phyloP scores from a whole-genome alignment of 108 stramenopile genomes.

The Ochromonas danica region DNA sequence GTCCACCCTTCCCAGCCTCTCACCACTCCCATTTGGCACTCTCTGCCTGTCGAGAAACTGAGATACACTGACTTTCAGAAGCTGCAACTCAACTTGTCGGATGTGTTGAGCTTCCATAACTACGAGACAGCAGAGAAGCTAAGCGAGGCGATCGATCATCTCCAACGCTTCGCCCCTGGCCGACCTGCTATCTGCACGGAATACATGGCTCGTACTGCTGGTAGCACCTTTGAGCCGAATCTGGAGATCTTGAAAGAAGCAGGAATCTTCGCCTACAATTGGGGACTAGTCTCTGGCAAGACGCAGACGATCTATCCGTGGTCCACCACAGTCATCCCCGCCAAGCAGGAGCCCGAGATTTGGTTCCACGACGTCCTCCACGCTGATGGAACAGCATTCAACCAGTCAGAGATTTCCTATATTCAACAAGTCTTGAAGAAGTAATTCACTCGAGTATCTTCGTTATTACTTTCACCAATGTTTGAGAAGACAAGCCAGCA shows the following conservation, averaged over 20 bases:
- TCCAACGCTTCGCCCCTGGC: neutral
- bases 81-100: neutral
- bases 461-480: no score
- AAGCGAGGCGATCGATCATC: neutral
- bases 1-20: neutral
- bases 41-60: neutral
- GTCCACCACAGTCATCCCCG: neutral
- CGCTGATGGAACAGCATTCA: constrained; percentile 1
- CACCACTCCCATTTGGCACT: neutral
- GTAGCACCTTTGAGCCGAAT: constrained; percentile 20
- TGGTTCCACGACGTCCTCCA: constrained; percentile 12
- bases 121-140: neutral
- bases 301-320: constrained; percentile 32
- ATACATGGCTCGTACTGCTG: constrained; percentile 31
- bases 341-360: neutral
- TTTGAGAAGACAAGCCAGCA: no score
- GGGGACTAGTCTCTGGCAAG: constrained; percentile 28
- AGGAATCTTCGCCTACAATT: neutral
- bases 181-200: constrained; percentile 22
- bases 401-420: neutral
- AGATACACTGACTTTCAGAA: neutral
- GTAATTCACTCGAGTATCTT: no score
- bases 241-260: neutral
- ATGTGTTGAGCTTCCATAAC: constrained; percentile 27
- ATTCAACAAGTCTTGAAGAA: neutral